phyloP scores from a whole-genome alignment of 116 monocot species.

The Papilionanthe hybrid region DNA sequence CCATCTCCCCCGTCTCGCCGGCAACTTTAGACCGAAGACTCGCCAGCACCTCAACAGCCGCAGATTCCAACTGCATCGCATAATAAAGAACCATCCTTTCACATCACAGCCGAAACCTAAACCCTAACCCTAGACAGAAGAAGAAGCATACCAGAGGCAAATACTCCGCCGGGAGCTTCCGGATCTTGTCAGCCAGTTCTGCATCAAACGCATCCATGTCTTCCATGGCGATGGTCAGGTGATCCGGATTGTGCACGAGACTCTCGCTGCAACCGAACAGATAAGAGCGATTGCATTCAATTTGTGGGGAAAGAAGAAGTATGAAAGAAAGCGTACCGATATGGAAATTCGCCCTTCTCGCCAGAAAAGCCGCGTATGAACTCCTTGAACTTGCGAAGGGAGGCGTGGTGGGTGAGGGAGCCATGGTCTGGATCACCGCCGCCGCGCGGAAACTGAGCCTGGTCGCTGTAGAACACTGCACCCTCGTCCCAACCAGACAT shows the following conservation, averaged over 20 bases:
- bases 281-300: background rate
- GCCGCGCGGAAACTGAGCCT: constrained; percentile 90
- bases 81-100: background rate
- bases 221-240: constrained; percentile 77
- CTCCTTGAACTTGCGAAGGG: constrained; percentile 97
- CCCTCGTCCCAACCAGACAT: constrained; percentile 99
- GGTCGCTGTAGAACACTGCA: constrained; percentile 94
- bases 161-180: constrained; percentile 77
- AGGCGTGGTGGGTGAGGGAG: constrained; percentile 70
- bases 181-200: constrained; percentile 78
- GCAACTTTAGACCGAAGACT: constrained; percentile 82
- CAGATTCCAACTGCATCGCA: constrained; percentile 70
- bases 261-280: constrained; percentile 49
- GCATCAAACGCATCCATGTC: constrained; percentile 88
- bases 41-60: constrained; percentile 82
- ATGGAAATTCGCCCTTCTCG: constrained; percentile 73
- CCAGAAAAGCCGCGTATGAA: constrained; percentile 88
- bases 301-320: background rate
- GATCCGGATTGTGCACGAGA: constrained; percentile 66
- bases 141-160: constrained; percentile 57
- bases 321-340: constrained; percentile 41
- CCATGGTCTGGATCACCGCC: constrained; percentile 54
- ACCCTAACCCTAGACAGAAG: background rate
- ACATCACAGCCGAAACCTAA: background rate
- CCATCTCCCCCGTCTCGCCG: constrained; percentile 87